Base-by-base conservation (phyloP, 2,329 filamentous ascomycete species). In the Ceratocystiopsis sp. region DNA sequence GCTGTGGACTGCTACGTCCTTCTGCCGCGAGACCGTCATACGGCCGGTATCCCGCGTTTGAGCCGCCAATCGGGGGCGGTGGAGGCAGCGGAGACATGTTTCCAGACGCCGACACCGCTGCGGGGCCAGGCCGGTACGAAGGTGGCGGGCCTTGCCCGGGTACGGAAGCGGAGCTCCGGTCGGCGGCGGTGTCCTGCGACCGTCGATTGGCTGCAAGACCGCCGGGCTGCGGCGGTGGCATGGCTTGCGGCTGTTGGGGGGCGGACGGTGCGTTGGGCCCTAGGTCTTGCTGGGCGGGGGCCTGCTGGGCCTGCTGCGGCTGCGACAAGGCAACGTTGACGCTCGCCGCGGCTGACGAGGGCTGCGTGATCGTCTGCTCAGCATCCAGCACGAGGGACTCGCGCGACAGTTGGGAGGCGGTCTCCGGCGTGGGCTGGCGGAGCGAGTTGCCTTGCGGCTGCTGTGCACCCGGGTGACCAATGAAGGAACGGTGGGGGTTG, bases 361-460 rank as follows among this genome's bases (percentile, higher is more conserved):
- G 56, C 48, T 67, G 65, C 40, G 59, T 55, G 42, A 64, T 61
- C 33, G 53, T 54, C 44, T 61, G 59, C 46, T 72, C 70, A 35
- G 62, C 61, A 48, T 75, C 72, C 37, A 63, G 61, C 16, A 66
- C 55, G 34, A 68, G 68, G 33, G 73, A 77, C 46, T 79, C 75
- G 63, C 71, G 67, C 54, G 75, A 79, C 50, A 75, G 55, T 56
- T 78, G 73, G 8, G 74, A 78, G 35, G 74, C 57, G 6, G 73
- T 75, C 56, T 79, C 75, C 25, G 71, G 60, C 52, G 75, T 77
- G 44, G 62, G 62, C 35, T 59, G 60, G 48, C 65, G 63, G 34
- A 44, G 45, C 19, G 19, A 21, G 19, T 21, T 18, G 38, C 35
- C 35, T 60, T 55, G 45, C 29, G 49, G 41, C 46, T 53, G 40